Conservation (phyloP, 768 basidiomycete genomes). For the Lyophyllum shimeji region DNA sequence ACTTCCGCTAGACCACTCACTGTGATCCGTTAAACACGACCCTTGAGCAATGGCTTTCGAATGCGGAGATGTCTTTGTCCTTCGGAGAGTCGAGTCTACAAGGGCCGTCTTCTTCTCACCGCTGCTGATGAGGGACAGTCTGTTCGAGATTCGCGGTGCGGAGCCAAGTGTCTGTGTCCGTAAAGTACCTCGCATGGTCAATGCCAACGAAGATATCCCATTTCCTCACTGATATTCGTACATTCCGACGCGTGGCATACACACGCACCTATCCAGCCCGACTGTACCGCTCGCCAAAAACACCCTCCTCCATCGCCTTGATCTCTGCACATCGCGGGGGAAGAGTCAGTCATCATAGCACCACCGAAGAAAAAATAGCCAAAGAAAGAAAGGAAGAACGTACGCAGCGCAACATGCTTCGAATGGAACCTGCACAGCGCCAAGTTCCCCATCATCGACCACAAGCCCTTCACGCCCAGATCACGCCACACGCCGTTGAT, state of each 20-base stretch:
- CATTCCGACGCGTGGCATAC: neutral
- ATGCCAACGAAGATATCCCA: neutral
- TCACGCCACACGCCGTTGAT: constrained; percentile 48
- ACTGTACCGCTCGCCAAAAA: neutral
- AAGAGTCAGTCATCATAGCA: neutral
- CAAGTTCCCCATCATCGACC: constrained; percentile 63
- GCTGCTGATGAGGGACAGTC: no score
- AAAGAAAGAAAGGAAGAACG: constrained; percentile 29
- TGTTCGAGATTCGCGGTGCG: no score
- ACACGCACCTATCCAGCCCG: neutral
- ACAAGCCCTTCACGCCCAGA: constrained; percentile 48
- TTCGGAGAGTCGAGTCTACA: no score
- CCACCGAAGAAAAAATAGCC: no score
- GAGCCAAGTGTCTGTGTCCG: no score
- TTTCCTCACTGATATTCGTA: neutral
- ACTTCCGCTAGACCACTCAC: no score
- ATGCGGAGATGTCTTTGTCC: no score
- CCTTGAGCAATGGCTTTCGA: no score
- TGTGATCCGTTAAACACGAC: no score
- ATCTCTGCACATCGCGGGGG: constrained; percentile 6
- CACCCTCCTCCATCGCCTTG: constrained; percentile 7
- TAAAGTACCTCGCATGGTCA: no score
- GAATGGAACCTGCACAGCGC: constrained; percentile 60
- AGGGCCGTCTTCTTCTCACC: no score
- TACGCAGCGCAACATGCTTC: constrained; percentile 62